Base-by-base conservation (phyloP, 306 rosid genomes). In the Gastrolobium bilobum region DNA sequence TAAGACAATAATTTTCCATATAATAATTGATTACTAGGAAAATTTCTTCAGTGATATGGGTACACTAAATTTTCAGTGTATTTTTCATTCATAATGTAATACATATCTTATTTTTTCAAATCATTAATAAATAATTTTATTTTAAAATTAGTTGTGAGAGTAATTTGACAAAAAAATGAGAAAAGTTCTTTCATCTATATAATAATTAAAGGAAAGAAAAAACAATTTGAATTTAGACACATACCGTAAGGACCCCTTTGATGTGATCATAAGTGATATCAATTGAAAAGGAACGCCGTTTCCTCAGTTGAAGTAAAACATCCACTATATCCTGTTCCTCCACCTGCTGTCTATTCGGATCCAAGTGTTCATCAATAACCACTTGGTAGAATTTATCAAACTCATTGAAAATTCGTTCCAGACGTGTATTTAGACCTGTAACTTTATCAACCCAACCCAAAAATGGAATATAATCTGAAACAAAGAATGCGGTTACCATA, bases 361-460 rank as follows among this genome's bases (percentile, higher is more conserved):
- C 44, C 35, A 61, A 26, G 15, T 76, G 86, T 52, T 83, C 67
- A 46, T 83, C 76, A 2, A 83, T 83, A 1, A 79, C 79, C 13
- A 66, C 60, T 71, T 90, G 88, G 56, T 62, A 90, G n/a, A 87
- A 79, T 4, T 3, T 1, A 77, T 84, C 83, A 8, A 85, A 6
- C 40, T 73, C 79, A 8, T 66, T 57, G 47, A 66, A 87, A 44
- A 2, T 51, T 10, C 66, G 38, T 6, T 84, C 75, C 9, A 86
- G 76, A 13, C 81, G 81, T 0, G 11, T 54, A 7, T 64, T 43
- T 1, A 44, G 0, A 4, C 88, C 88, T 3, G 13, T 47, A 0
- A 89, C 7, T 79, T 48, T 83, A 75, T 89, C 91, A 30, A 81
- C 42, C 87, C 88, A 85, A 5, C 84, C 86, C 61, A 85, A 8